Evolutionary conservation across 371 early-diverging fungal genomes (phyloP).

Genomic region (Phascolomyces articulosus): DNA sequence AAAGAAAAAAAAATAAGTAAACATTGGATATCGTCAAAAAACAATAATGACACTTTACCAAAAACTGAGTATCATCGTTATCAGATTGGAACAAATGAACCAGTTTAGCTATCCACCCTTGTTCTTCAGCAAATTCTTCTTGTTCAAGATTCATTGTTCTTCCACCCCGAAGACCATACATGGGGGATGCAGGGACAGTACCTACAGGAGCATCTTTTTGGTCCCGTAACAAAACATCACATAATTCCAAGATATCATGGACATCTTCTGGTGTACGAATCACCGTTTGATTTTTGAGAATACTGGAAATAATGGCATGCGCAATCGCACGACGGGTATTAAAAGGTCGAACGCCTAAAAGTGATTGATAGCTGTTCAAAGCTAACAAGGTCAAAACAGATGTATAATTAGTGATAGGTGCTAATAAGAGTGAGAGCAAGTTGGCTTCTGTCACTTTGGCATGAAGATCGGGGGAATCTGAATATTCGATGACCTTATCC

Average conservation of each 20-base stretch:
- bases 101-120: conserved; percentile 82
- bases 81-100: conserved; percentile 78
- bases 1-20: background rate
- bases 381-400: conserved; percentile 64
- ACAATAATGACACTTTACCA: too few relatives aligned
- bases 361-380: conserved; percentile 72
- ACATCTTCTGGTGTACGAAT: conserved; percentile 80
- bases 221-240: conserved; percentile 80
- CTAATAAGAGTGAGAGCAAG: conserved; percentile 67
- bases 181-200: conserved; percentile 20
- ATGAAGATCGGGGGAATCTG: conserved; percentile 59
- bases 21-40: too few relatives aligned
- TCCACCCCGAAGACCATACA: conserved; percentile 23
- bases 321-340: conserved; percentile 82
- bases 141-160: conserved; percentile 47
- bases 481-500: conserved; percentile 59
- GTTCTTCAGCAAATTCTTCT: conserved; percentile 82
- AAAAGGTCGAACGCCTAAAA: conserved; percentile 81
- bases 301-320: conserved; percentile 70
- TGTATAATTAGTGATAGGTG: conserved; percentile 76
- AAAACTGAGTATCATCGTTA: conserved; percentile 74
- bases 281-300: conserved; percentile 66
- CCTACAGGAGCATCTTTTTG: conserved; percentile 64
- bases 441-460: conserved; percentile 62
- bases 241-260: conserved; percentile 80